Conservation (phyloP, 2,329 filamentous ascomycete species). For the Knufia fluminis region DNA sequence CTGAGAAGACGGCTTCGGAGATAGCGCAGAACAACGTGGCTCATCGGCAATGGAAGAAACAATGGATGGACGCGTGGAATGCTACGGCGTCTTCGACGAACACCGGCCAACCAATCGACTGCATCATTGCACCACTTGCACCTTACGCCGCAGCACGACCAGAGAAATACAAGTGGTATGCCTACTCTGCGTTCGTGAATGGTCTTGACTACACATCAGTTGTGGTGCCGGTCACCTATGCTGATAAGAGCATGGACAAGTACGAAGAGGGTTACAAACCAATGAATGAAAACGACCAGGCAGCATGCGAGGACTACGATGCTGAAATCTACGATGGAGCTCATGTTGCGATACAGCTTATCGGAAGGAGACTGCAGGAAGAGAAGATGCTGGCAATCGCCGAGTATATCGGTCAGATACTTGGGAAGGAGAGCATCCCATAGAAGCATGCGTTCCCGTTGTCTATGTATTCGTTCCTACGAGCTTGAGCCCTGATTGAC, state of each 20-base stretch:
- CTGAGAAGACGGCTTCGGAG: constrained; percentile 33
- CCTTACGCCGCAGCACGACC: constrained; percentile 35
- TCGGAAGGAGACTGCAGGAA: constrained; percentile 43
- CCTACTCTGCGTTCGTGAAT: constrained; percentile 31
- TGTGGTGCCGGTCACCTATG: constrained; percentile 38
- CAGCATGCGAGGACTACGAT: constrained; percentile 42
- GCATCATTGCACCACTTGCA: constrained; percentile 35
- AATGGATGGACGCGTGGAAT: constrained; percentile 58
- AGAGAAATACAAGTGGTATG: constrained; percentile 31
- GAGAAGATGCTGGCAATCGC: constrained; percentile 42
- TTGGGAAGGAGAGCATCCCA: not conserved
- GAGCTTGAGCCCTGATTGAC: no score
- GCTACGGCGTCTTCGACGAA: constrained; percentile 42
- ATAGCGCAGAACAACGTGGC: constrained; percentile 43
- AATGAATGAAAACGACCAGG: constrained; percentile 34
- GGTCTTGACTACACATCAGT: constrained; percentile 35
- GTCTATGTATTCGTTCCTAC: not conserved
- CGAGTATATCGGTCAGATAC: constrained; percentile 29
- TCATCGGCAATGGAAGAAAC: constrained; percentile 47
- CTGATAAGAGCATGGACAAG: constrained; percentile 33
- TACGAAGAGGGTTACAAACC: constrained; percentile 31
- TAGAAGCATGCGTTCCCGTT: not conserved
- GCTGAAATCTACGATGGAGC: constrained; percentile 40
- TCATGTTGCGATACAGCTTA: constrained; percentile 40
- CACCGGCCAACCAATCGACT: constrained; percentile 46